phyloP scores from a whole-genome alignment of 179 eudicot genomes.

The Carnegiea gigantea region DNA sequence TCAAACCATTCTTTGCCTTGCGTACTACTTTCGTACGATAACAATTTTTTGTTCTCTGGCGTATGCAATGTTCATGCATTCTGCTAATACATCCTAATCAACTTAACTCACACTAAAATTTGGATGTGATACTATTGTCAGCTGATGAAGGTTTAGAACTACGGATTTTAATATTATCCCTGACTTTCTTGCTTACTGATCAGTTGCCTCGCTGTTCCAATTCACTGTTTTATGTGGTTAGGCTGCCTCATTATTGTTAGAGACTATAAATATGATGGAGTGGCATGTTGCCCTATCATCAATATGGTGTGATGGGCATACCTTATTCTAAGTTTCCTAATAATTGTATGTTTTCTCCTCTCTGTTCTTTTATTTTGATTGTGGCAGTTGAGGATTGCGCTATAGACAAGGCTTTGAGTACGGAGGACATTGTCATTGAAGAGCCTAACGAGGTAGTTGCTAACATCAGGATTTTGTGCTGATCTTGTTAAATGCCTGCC shows the following conservation, averaged over 20 bases:
- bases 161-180: not conserved
- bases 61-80: not conserved
- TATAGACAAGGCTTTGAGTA: constrained; percentile 11
- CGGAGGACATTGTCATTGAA: constrained; percentile 10
- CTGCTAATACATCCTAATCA: not conserved
- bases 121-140: not conserved
- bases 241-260: not conserved
- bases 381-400: constrained; percentile 24
- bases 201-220: not conserved
- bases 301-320: not conserved
- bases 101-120: not conserved
- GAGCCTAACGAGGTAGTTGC: constrained; percentile 24
- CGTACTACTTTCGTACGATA: not conserved
- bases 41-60: not conserved
- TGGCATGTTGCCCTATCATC: constrained; percentile 1
- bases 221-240: not conserved
- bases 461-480: not conserved
- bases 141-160: not conserved
- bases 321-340: constrained; percentile 3
- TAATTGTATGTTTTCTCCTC: not conserved
- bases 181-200: not conserved
- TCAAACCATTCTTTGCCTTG: not conserved
- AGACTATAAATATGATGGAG: not conserved
- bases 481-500: too few relatives aligned
- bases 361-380: not conserved